Evolutionary conservation across 2,329 filamentous ascomycete species (phyloP).

Genomic region (Phyllachora maydis): DNA sequence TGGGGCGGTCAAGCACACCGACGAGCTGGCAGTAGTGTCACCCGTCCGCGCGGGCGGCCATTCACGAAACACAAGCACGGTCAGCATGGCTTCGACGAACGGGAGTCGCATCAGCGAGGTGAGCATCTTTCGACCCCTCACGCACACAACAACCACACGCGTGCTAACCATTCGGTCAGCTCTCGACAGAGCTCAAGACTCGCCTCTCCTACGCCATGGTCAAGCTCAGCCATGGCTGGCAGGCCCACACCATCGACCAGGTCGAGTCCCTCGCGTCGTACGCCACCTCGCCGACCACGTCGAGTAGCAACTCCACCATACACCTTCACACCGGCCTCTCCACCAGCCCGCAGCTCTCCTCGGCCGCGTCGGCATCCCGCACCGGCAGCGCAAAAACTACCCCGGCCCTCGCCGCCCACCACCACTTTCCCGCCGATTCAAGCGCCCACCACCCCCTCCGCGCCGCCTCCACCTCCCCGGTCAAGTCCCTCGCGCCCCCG

Average conservation of each 20-base stretch:
- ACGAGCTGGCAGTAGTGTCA: slow-evolving; percentile 20
- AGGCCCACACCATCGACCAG: slow-evolving; percentile 57
- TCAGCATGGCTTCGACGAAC: slow-evolving; percentile 38
- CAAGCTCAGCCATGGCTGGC: slow-evolving; percentile 82
- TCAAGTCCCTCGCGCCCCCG: slow-evolving; percentile 28
- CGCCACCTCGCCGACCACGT: slow-evolving; percentile 39
- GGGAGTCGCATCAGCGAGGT: slow-evolving; percentile 64
- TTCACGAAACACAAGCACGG: slow-evolving; percentile 50
- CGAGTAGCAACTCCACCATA: slow-evolving; percentile 32
- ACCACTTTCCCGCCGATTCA: slow-evolving; percentile 4
- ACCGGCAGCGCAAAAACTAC: slow-evolving; percentile 14
- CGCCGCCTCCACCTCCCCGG: slow-evolving; percentile 9
- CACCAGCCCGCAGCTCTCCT: slow-evolving; percentile 28
- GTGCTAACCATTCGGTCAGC: slow-evolving; percentile 20
- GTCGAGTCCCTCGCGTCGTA: slow-evolving; percentile 57
- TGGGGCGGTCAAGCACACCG: slow-evolving; percentile 42
- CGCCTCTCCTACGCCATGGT: slow-evolving; percentile 84
- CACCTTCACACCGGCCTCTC: slow-evolving; percentile 28
- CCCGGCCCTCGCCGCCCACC: slow-evolving; percentile 7
- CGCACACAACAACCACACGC: background rate
- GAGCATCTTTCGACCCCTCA: slow-evolving; percentile 5
- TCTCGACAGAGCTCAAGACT: slow-evolving; percentile 61
- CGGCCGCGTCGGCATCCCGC: slow-evolving; percentile 13
- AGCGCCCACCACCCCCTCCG: slow-evolving; percentile 3
- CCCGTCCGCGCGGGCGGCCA: slow-evolving; percentile 29